phyloP scores from a whole-genome alignment of 495 filamentous ascomycete species.

The Neurospora hispaniola region DNA sequence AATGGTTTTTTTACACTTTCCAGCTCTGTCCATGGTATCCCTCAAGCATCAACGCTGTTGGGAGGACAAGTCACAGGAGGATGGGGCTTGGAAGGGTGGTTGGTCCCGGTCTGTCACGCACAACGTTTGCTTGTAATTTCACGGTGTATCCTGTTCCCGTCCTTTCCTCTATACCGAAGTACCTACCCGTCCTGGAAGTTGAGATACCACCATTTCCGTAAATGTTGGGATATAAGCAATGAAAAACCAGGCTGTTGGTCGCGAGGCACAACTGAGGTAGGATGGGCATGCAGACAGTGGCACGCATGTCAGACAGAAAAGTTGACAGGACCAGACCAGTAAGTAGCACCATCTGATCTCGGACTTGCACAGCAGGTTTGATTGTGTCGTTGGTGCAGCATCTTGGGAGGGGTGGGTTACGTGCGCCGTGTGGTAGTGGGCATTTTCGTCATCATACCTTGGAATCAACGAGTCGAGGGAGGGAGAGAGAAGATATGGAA shows the following conservation, averaged over 20 bases:
- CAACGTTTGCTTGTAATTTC: neutral
- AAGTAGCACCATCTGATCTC: neutral
- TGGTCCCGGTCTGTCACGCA: neutral
- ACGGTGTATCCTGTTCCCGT: neutral
- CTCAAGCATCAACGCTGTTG: neutral
- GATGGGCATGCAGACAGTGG: neutral
- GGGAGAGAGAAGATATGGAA: neutral
- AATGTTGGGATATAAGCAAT: neutral
- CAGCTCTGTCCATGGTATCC: neutral
- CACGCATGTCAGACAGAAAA: neutral
- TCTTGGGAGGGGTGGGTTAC: neutral
- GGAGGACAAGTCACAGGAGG: neutral
- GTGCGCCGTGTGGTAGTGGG: neutral
- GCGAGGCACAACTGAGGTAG: neutral
- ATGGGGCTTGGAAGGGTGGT: neutral
- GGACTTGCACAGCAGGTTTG: neutral
- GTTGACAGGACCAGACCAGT: neutral
- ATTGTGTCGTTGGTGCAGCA: neutral
- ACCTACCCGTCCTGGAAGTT: slow-evolving; percentile 14
- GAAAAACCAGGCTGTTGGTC: neutral
- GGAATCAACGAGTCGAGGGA: neutral
- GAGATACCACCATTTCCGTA: neutral
- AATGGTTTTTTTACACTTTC: neutral
- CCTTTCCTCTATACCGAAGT: neutral
- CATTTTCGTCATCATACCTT: neutral